Evolutionary conservation across 257 asterid species (phyloP).

Genomic region (Jasminum sambac): DNA sequence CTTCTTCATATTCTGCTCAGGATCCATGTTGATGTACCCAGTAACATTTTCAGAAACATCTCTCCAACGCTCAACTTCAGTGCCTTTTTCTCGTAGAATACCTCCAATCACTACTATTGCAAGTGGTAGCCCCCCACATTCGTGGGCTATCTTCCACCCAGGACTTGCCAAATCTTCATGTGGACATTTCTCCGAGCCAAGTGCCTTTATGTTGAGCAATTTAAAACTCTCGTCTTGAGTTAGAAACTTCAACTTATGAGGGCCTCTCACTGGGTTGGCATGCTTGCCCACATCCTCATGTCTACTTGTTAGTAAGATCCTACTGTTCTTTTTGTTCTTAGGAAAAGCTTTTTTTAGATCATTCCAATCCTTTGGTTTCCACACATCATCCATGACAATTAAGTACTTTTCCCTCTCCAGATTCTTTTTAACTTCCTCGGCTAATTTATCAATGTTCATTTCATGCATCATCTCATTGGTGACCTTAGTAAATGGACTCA

Average conservation of each 20-base stretch:
- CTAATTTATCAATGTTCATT: slow-evolving; percentile 20
- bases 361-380: slow-evolving; percentile 32
- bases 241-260: slow-evolving; percentile 36
- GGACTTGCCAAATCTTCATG: slow-evolving; percentile 8
- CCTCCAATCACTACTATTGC: slow-evolving; percentile 54
- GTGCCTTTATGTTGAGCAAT: slow-evolving; percentile 40
- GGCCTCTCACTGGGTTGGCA: slow-evolving; percentile 19
- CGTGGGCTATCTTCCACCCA: slow-evolving; percentile 23
- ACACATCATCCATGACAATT: slow-evolving; percentile 42
- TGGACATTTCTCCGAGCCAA: slow-evolving; percentile 28
- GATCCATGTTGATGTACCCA: slow-evolving; percentile 13
- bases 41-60: slow-evolving; percentile 27
- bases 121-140: slow-evolving; percentile 45
- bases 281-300: slow-evolving; percentile 21
- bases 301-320: slow-evolving; percentile 45
- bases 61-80: slow-evolving; percentile 14
- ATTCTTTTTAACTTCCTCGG: neutral
- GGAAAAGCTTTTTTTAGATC: slow-evolving; percentile 32
- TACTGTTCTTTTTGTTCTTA: slow-evolving; percentile 18
- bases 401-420: slow-evolving; percentile 29
- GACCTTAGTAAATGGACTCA: slow-evolving; percentile 16
- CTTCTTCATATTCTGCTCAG: slow-evolving; percentile 18
- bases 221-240: slow-evolving; percentile 23
- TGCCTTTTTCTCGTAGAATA: slow-evolving; percentile 24
- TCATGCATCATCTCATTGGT: slow-evolving; percentile 13